Base-by-base conservation (phyloP, 2,329 filamentous ascomycete species). In the Cadophora gregata region DNA sequence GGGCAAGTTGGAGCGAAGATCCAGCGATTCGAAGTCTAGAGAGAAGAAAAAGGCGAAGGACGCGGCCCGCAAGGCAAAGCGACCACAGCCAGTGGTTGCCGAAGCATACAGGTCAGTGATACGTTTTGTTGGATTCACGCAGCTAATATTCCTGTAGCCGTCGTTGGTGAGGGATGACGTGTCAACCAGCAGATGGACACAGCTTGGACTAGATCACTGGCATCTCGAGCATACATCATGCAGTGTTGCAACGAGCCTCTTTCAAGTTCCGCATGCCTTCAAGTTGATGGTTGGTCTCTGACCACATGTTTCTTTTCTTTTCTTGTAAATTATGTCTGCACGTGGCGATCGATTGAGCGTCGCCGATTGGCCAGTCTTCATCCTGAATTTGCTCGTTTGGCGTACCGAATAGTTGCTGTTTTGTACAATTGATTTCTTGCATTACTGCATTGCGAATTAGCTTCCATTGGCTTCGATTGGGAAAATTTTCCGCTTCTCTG, bases 51-150 rank as follows among this genome's bases (percentile, higher is more conserved):
- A 75, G 42, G 70, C 72, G 58, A 67, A 74, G 73, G 77, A 70
- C 70, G 78, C 78, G 55, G 69, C 71, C 31, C 72, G 74, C 36
- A 78, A 75, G 65, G 64, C 72, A n/a, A 79, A 78, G 71, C 75
- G 76, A 60, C 76, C 75, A 29, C 77, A 78, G 64, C 79, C 79
- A n/a, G 73, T 77, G 24, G 78, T 80, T 48, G 79, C 76, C 12
- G 77, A 74, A 65, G 80, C 80, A 61, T 81, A 81, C 62, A 75
- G 74, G 76, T 75, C 74, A 65, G 67, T 64, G n/a, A 45, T 36
- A 19, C 31, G 16, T 55, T 36, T 25, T 61, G 31, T 59, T 55
- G 38, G 19, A 25, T 19, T 8, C 66, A 64, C 63, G 71, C 64
- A 70, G 65, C 67, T 65, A 64, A 64, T 62, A 9, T 74, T 63